Percentiles rank a stretch among this genome's conserved stretches.
Conservation (phyloP, 768 basidiomycete species). For the Chalciporus chontae region DNA sequence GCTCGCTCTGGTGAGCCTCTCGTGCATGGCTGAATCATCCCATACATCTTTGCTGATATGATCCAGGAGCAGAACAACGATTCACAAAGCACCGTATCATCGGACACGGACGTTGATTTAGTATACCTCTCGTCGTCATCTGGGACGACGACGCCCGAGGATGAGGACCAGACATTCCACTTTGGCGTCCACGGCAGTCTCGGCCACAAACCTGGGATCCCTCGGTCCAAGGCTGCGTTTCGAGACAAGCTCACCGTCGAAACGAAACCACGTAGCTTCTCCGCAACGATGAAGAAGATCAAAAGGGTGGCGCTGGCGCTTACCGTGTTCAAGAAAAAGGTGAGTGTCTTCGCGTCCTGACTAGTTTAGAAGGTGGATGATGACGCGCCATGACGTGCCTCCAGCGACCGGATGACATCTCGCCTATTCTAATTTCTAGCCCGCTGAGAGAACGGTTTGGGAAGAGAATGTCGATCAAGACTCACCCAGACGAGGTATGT, state of each 20-base stretch:
- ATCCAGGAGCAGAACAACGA: constrained; percentile 5
- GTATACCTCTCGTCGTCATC: constrained; percentile 25
- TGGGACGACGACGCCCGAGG: constrained; percentile 31
- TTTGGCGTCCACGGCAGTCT: constrained; percentile 12
- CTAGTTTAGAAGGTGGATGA: background rate
- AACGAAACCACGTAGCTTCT: constrained; percentile 13
- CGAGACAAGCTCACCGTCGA: constrained; percentile 6
- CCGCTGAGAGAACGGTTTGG: constrained; percentile 30
- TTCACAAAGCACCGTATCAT: constrained; percentile 12
- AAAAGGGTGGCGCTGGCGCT: constrained; percentile 19
- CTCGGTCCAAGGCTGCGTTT: background rate
- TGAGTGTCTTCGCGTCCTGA: background rate
- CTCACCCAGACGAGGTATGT: constrained; percentile 28
- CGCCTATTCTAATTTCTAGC: constrained; percentile 22
- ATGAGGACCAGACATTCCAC: constrained; percentile 23
- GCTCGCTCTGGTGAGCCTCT: constrained; percentile 7
- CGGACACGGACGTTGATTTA: constrained; percentile 22
- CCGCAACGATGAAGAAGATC: constrained; percentile 21
- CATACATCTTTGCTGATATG: background rate
- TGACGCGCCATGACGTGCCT: background rate
- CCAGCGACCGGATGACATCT: constrained; percentile 24
- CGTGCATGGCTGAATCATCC: too few relatives aligned
- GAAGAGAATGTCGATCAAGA: constrained; percentile 24
- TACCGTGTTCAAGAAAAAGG: constrained; percentile 25
- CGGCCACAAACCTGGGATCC: constrained; percentile 2